phyloP scores from a whole-genome alignment of 345 rosid genomes.

The Excoecaria cochinchinensis region DNA sequence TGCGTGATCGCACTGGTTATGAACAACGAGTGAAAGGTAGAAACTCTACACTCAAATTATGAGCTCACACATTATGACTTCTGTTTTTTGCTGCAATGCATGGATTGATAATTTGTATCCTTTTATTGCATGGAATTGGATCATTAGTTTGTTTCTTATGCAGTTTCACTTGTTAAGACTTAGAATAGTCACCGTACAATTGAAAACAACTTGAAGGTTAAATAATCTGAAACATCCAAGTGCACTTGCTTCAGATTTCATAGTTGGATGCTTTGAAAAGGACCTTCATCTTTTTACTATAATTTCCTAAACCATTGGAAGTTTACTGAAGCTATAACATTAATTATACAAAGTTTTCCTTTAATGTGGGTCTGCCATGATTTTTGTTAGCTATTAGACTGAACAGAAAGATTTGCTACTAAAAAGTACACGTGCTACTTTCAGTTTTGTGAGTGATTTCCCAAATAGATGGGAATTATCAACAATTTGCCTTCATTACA shows the following conservation, averaged over 20 bases:
- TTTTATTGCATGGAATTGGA: neutral
- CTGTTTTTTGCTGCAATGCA: neutral
- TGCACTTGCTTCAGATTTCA: neutral
- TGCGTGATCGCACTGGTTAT: conserved; percentile 82
- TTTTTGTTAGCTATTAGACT: neutral
- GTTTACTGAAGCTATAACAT: neutral
- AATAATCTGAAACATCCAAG: neutral
- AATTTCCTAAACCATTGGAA: neutral
- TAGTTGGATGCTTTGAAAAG: neutral
- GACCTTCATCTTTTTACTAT: neutral
- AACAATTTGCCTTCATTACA: neutral
- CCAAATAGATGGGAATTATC: neutral
- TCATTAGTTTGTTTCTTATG: neutral
- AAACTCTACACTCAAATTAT: conserved; percentile 1
- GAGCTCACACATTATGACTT: neutral
- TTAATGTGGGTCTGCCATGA: neutral
- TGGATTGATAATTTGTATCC: neutral
- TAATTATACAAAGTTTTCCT: neutral
- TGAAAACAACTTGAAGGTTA: neutral
- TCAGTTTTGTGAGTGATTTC: neutral
- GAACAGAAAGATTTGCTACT: neutral
- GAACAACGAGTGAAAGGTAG: conserved; percentile 89
- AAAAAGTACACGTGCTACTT: neutral
- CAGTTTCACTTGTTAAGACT: neutral
- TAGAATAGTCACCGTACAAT: neutral